Percentiles rank a stretch among this genome's conserved stretches.
These are phyloP conservation scores for Priceomyces fermenticarens DNA, from an alignment of 805 yeast species.

Conservation along the genomic window DNA sequence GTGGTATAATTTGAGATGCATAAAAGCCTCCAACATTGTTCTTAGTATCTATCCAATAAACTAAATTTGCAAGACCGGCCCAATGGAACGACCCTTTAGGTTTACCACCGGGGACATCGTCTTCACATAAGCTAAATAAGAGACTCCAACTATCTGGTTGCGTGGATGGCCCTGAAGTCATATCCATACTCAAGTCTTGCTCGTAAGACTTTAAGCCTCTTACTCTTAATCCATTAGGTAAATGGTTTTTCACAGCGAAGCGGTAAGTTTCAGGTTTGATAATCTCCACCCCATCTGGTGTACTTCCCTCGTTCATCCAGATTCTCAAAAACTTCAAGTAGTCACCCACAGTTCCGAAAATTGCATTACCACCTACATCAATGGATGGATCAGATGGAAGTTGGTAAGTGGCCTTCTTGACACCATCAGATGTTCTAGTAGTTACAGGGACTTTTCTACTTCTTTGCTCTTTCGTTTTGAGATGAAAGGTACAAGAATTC, in stretches of 20 bases:
- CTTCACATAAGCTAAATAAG: constrained; percentile 23
- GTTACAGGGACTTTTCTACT: constrained; percentile 10
- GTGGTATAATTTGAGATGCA: constrained; percentile 37
- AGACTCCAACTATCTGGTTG: constrained; percentile 26
- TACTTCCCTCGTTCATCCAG: constrained; percentile 39
- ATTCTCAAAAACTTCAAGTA: constrained; percentile 36
- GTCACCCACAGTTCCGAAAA: constrained; percentile 38
- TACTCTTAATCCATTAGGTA: constrained; percentile 17
- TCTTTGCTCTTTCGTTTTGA: constrained; percentile 8
- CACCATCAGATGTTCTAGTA: constrained; percentile 9
- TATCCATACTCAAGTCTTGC: constrained; percentile 7
- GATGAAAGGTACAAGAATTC: constrained; percentile 17
- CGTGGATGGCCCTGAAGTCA: constrained; percentile 3
- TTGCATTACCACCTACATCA: constrained; percentile 44
- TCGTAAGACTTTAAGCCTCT: not conserved
- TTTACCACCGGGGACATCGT: constrained; percentile 31
- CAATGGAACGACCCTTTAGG: constrained; percentile 33
- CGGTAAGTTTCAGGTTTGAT: constrained; percentile 28
- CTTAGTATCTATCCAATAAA: constrained; percentile 39
- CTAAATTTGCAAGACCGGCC: constrained; percentile 40
- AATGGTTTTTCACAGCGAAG: constrained; percentile 28
- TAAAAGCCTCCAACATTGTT: constrained; percentile 38
- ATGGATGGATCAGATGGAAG: constrained; percentile 14
- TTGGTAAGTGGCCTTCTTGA: constrained; percentile 1
- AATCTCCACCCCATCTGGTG: constrained; percentile 30